Percentiles rank a stretch among this genome's conserved stretches.
Evolutionary conservation across 176 grass and related monocot genomes (phyloP).

Genomic region (Triticum turgidum): DNA sequence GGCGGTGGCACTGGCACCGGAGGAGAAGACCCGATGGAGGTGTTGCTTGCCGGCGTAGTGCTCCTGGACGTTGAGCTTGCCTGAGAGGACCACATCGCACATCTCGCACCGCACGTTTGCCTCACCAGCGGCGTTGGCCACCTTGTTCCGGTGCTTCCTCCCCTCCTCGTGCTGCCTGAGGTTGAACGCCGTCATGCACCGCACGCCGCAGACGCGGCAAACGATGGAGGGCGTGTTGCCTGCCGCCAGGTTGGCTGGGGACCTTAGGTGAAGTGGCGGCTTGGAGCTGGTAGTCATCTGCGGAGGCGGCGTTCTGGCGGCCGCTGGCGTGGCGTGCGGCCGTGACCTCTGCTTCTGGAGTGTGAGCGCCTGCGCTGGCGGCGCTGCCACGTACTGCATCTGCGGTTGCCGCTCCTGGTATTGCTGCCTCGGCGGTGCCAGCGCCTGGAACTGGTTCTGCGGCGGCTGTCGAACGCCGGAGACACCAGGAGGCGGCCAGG

Average conservation of each 20-base stretch:
- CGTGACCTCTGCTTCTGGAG: neutral
- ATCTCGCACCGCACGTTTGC: constrained; percentile 37
- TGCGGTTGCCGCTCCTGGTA: neutral
- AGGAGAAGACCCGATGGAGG: neutral
- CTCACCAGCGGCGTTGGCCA: constrained; percentile 33
- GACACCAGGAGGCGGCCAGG: neutral
- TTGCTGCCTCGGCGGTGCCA: neutral
- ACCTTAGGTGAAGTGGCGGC: neutral
- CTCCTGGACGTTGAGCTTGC: constrained; percentile 36
- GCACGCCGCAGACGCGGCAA: constrained; percentile 33
- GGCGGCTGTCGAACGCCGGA: neutral
- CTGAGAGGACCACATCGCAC: constrained; percentile 40
- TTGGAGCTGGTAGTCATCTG: neutral
- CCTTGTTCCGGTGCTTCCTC: constrained; percentile 40
- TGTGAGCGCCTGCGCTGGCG: constrained; percentile 4
- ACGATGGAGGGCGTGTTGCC: neutral
- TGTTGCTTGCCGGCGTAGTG: constrained; percentile 40
- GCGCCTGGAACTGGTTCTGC: neutral
- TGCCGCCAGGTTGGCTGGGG: neutral
- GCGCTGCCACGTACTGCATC: neutral
- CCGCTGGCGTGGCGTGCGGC: neutral
- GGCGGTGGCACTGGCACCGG: neutral
- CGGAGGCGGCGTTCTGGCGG: neutral
- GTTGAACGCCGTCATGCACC: constrained; percentile 34
- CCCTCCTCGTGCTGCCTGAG: constrained; percentile 41